Evolutionary conservation across 2,329 filamentous ascomycete genomes (phyloP), one percentile per base, ranked within the genome.

Genomic region (Colletotrichum sp.): DNA sequence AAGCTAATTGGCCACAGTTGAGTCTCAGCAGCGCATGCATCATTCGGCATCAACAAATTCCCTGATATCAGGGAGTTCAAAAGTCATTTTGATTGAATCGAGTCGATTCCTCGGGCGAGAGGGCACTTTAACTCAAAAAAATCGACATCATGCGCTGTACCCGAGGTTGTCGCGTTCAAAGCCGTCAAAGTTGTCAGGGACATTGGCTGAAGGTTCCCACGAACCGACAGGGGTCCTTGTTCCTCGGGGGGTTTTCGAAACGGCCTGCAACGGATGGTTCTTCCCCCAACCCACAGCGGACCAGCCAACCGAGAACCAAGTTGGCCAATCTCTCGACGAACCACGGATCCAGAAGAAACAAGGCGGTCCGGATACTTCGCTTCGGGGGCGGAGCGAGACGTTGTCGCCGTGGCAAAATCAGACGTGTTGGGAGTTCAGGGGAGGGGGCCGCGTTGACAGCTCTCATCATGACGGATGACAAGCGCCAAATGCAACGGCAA

Each of bases 241-340:
- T 34, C 32, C 16, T 36, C 18, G 62, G 56, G 62, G 73, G 28
- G n/a, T 62, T 52, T 64, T 52, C 72, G 62, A 58, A 68, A 75
- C 69, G 39, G 56, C 56, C 56, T 72, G 73, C 69, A 56, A 72
- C 61, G 43, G 72, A 60, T 58, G 62, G 25, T 62, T 52, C 9
- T 32, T 36, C 36, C 56, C 22, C 55, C 64, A 71, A 61, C 30
- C 68, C 55, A 61, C 68, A 65, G 39, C 58, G 43, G 60, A 28
- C n/a, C 58, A 70, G n/a, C 32, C 32, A 30, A 52, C 60, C 43
- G 34, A 48, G 60, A 13, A 25, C 43, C 15, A 16, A 6, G 13
- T 52, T 13, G 43, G 43, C 43, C 43, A 52, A 52, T 52, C n/a
- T 43, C 43, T 61, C 52, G 10, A 34, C 64, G 61, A 75, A 36